Percentiles rank a stretch among this genome's conserved stretches.
Conservation (phyloP, 371 early-diverging fungal genomes). For the Mortierella sp. region DNA sequence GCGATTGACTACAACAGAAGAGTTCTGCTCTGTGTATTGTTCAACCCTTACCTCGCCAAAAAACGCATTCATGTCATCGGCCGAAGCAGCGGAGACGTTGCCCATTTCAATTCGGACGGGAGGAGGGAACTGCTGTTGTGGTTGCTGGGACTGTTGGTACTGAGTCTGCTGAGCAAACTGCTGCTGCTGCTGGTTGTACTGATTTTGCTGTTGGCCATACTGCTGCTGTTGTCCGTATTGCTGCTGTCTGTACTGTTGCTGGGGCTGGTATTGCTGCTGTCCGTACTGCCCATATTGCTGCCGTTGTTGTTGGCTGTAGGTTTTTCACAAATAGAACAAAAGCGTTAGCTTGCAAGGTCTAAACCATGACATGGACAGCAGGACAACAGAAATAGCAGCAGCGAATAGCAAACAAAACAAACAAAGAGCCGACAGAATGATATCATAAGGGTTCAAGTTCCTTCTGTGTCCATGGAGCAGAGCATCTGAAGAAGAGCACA, state of each 20-base stretch:
- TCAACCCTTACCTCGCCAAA: conserved; percentile 37
- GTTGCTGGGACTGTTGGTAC: conserved; percentile 33
- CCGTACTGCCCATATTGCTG: too few relatives aligned
- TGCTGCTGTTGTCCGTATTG: conserved; percentile 21
- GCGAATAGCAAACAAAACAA: neutral
- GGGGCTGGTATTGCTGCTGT: too few relatives aligned
- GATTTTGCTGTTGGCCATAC: neutral
- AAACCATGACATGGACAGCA: neutral
- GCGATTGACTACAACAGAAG: too few relatives aligned
- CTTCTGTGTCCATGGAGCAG: neutral
- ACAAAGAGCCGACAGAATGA: conserved; percentile 2
- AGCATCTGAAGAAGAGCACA: neutral
- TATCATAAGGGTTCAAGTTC: neutral
- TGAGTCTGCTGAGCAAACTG: conserved; percentile 49
- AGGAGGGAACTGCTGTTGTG: conserved; percentile 27
- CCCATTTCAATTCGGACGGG: conserved; percentile 23
- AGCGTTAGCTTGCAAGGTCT: neutral
- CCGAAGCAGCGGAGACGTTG: neutral
- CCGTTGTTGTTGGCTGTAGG: conserved; percentile 14
- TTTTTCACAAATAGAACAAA: conserved; percentile 4
- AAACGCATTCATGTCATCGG: conserved; percentile 45
- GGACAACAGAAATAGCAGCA: conserved; percentile 2
- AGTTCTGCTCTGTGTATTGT: conserved; percentile 8
- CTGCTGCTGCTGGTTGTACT: conserved; percentile 29
- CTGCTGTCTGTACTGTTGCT: neutral